These are phyloP conservation scores for Zygosaccharomyces pseudobailii DNA, from an alignment of 1,139 yeast genomes.

Conservation along the genomic window DNA sequence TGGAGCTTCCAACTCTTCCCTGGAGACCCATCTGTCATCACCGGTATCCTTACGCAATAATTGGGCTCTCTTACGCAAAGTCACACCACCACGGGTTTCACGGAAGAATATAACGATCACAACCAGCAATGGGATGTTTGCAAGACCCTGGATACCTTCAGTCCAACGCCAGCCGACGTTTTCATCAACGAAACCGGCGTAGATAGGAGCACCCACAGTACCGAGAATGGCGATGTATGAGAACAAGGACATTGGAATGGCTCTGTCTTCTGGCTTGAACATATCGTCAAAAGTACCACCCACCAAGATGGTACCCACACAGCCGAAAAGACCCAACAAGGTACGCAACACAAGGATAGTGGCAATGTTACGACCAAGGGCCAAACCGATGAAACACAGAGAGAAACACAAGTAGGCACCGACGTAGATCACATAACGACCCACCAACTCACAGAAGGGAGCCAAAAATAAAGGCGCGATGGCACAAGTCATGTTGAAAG, in stretches of 20 bases:
- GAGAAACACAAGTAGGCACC: constrained; percentile 1
- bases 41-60: constrained; percentile 7
- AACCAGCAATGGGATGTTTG: constrained; percentile 4
- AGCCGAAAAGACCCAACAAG: constrained; percentile 2
- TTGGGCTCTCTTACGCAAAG: constrained; percentile 6
- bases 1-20: constrained; percentile 2
- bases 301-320: constrained; percentile 2
- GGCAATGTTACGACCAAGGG: constrained; percentile 1
- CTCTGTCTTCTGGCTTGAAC: constrained; percentile 2
- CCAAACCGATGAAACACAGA: constrained; percentile 1
- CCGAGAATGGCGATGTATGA: constrained; percentile 3
- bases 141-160: constrained; percentile 6
- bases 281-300: constrained; percentile 5
- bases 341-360: constrained; percentile 3
- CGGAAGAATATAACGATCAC: constrained; percentile 2
- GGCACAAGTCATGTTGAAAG: constrained; percentile 3
- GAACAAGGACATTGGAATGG: constrained; percentile 1
- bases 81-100: constrained; percentile 6
- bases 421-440: neutral
- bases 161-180: constrained; percentile 8
- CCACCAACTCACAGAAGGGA: constrained; percentile 4
- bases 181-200: constrained; percentile 6
- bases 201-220: constrained; percentile 8
- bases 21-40: constrained; percentile 6
- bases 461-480: constrained; percentile 2